Percentiles rank a stretch among this genome's conserved stretches.
Evolutionary conservation across 2,329 filamentous ascomycete species (phyloP).

Genomic region (Seiridium unicorne): DNA sequence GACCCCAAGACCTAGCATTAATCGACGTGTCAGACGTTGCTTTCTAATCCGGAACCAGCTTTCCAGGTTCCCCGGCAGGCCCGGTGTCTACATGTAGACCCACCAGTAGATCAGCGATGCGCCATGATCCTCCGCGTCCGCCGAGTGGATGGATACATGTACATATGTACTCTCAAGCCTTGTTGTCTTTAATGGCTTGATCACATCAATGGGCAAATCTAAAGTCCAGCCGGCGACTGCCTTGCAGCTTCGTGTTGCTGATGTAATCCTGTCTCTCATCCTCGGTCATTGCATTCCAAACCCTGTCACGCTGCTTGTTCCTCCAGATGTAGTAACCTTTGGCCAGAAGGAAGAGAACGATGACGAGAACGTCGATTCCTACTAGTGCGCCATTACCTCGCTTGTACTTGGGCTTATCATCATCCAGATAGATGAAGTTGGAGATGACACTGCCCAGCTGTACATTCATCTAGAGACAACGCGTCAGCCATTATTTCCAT

Average conservation of each 20-base stretch:
- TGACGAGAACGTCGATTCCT: conserved; percentile 45
- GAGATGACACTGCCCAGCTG: conserved; percentile 32
- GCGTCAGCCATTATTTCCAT: background rate
- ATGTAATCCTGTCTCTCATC: conserved; percentile 49
- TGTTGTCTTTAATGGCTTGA: background rate
- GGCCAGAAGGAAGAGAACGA: conserved; percentile 47
- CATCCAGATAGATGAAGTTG: conserved; percentile 49
- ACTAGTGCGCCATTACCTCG: conserved; percentile 54
- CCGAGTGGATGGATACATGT: too few relatives aligned
- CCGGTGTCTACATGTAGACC: too few relatives aligned
- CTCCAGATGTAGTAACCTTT: conserved; percentile 53
- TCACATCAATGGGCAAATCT: conserved; percentile 34
- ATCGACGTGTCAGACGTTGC: too few relatives aligned
- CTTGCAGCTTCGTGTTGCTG: conserved; percentile 34
- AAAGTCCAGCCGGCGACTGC: conserved; percentile 42
- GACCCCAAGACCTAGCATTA: too few relatives aligned
- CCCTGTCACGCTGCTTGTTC: conserved; percentile 43
- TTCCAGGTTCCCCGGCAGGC: too few relatives aligned
- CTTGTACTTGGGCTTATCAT: conserved; percentile 53
- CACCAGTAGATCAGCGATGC: too few relatives aligned
- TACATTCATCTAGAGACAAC: conserved; percentile 28
- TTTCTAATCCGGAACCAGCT: too few relatives aligned
- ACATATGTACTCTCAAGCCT: too few relatives aligned
- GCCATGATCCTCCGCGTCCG: too few relatives aligned
- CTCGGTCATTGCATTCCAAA: conserved; percentile 47